Percentiles rank a stretch among this genome's conserved stretches.
These are phyloP conservation scores for Tolypocladium sp. DNA, from an alignment of 2,329 filamentous ascomycete species.

Conservation along the genomic window DNA sequence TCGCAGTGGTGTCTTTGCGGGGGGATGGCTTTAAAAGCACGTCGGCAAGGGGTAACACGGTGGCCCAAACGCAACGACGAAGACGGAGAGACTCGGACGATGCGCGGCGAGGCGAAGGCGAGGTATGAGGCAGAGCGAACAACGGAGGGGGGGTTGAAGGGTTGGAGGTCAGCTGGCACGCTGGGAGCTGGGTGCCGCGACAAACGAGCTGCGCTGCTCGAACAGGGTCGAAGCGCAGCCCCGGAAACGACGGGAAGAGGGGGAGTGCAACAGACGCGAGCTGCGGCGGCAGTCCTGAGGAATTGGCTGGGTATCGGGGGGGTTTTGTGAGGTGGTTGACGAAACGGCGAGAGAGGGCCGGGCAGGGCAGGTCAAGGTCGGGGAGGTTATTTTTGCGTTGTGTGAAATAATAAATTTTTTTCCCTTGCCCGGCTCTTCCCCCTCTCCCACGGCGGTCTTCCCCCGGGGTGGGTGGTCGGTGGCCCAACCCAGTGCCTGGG, in stretches of 20 bases:
- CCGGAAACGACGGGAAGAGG: neutral
- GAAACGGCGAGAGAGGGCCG: neutral
- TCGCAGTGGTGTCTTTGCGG: neutral
- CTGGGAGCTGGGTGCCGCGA: neutral
- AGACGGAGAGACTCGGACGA: neutral
- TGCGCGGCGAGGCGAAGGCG: neutral
- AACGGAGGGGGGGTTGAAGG: neutral
- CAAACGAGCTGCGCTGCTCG: slow-evolving; percentile 1
- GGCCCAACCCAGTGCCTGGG: neutral
- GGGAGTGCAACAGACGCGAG: neutral
- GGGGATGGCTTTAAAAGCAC: neutral
- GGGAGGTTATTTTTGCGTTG: neutral
- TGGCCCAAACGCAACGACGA: neutral
- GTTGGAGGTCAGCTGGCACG: neutral
- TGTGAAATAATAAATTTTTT: slow-evolving; percentile 3
- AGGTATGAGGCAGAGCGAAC: neutral
- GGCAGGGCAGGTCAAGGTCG: neutral
- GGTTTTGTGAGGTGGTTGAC: neutral
- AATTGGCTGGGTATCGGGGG: neutral
- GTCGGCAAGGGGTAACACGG: neutral
- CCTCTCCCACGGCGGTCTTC: neutral
- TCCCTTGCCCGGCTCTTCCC: neutral
- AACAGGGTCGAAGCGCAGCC: slow-evolving; percentile 2
- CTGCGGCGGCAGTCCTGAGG: neutral
- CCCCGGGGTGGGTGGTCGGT: neutral